Base-by-base conservation (phyloP, 257 asterid genomes). In the Marsdenia floribunda region DNA sequence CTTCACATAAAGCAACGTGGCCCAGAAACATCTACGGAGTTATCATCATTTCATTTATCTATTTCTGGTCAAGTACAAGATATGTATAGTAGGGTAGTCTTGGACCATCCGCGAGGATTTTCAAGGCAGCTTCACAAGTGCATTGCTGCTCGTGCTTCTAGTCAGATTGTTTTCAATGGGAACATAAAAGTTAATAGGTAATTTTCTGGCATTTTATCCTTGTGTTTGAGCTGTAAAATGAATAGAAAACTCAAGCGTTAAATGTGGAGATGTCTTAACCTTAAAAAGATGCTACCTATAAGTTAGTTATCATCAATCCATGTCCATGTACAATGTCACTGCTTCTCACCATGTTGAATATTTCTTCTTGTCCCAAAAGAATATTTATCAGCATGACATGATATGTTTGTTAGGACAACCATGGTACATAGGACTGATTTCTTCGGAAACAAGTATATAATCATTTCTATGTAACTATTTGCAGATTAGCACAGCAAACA, bases 151-250 rank as follows among this genome's bases (percentile, higher is more conserved):
- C 98, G 88, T 77, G 90, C 99, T 7, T 85, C 55, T 5, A 96
- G 96, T 57, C 98, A 94, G 80, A 95, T 92, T 47, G 97, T 92
- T 77, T 94, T 94, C 69, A 95, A 94, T 78, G 99, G 99, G 61
- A 94, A 90, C 13, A 86, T 94, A 76, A 97, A 89, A 87, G 99
- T 94, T 72, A 92, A 90, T 61, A 87, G 99, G 99, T 94, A 8
- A 89, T 66, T 65, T 24, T 52, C 37, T 74, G 79, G 61, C 73
- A 14, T 58, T 76, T 37, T 46, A 24, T 55, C 72, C 61, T 72
- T 9, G 21, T 63, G 15, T 22, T 33, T 29, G 3, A 61, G 42
- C 68, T 29, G 33, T 14, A 38, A 6, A 3, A 0, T 26, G 29
- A 26, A 24, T 74, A 18, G 69, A 40, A 33, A 11, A 54, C 38